A percentile compares a stretch with the other conserved stretches of the same genome.
Evolutionary conservation across 768 basidiomycete species (phyloP).

Genomic region (Megacollybia marginata): DNA sequence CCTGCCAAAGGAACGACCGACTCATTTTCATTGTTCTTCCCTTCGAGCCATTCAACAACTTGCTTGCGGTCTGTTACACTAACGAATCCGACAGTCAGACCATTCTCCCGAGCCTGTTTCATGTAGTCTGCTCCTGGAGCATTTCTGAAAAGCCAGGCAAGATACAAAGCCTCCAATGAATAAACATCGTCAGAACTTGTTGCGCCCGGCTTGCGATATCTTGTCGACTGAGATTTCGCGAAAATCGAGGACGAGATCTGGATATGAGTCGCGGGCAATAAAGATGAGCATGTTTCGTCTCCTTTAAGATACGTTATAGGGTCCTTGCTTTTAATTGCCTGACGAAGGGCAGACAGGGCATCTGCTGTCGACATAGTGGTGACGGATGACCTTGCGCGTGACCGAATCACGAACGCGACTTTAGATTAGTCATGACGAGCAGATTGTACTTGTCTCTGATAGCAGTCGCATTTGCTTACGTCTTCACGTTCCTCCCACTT

Average conservation of each 20-base stretch:
- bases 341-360: slow-evolving; percentile 48
- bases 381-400: too few relatives aligned
- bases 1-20: slow-evolving; percentile 40
- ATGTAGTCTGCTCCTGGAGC: slow-evolving; percentile 80
- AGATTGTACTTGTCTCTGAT: too few relatives aligned
- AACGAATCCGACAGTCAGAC: slow-evolving; percentile 69
- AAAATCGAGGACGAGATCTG: slow-evolving; percentile 42
- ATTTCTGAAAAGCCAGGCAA: slow-evolving; percentile 77
- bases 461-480: too few relatives aligned
- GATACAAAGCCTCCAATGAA: slow-evolving; percentile 72
- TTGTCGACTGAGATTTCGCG: slow-evolving; percentile 71
- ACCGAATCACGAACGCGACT: too few relatives aligned
- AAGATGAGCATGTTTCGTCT: slow-evolving; percentile 34
- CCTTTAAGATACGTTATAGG: slow-evolving; percentile 41
- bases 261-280: slow-evolving; percentile 58
- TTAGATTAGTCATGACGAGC: too few relatives aligned
- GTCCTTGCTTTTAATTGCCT: slow-evolving; percentile 51
- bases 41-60: slow-evolving; percentile 81
- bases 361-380: slow-evolving; percentile 21
- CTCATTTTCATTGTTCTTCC: slow-evolving; percentile 41
- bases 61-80: slow-evolving; percentile 82
- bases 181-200: slow-evolving; percentile 52
- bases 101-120: slow-evolving; percentile 72
- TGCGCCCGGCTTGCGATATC: slow-evolving; percentile 61
- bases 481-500: too few relatives aligned